Base-by-base conservation (phyloP, 2,329 filamentous ascomycete genomes). In the Hypoxylon sp. region DNA sequence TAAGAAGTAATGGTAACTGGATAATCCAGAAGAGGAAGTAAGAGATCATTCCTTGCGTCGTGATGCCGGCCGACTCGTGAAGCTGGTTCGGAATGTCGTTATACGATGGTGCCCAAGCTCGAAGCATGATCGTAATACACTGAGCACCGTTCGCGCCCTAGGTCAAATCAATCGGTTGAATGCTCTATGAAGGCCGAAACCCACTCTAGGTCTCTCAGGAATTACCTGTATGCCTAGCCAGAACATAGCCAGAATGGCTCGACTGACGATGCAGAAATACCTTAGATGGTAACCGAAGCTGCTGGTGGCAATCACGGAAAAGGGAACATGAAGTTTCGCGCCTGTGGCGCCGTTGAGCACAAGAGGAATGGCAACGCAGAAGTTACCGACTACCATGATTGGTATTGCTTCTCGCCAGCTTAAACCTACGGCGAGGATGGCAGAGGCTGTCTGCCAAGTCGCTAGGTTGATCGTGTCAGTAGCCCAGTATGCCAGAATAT, bases 111-210 rank as follows among this genome's bases (percentile, higher is more conserved):
- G 87, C 88, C 72, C 82, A 83, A n/a, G 82, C 80, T 13, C 74
- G 76, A 11, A 84, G 75, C 76, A 84, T 82, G 65, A 82, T 78
- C 5, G 79, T 80, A 22, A 83, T 75, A 69, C 78, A 80, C 63
- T 88, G 86, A 0, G 86, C 88, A 0, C 89, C 88, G 64, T 89
- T 90, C 64, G 87, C 86, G 24, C 85, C 86, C 73, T 91, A 54
- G 10, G 47, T 11, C n/a, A 53, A 5, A 85, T 55, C 89, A 88
- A 1, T 86, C 29, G n/a, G 10, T 29, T 26, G n/a, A 13, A 22
- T 11, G 26, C 24, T 37, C 22, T 37, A 14, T 17, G 13, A 19
- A 14, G 19, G 35, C 22, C 0, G 1, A 35, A 14, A 33, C 33
- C 3, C 17, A 26, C 47, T 44, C 44, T 13, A 31, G 24, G 11